Evolutionary conservation across 1,284 basidiomycete genomes (phyloP).

Genomic region (Ceratobasidium papillatum): DNA sequence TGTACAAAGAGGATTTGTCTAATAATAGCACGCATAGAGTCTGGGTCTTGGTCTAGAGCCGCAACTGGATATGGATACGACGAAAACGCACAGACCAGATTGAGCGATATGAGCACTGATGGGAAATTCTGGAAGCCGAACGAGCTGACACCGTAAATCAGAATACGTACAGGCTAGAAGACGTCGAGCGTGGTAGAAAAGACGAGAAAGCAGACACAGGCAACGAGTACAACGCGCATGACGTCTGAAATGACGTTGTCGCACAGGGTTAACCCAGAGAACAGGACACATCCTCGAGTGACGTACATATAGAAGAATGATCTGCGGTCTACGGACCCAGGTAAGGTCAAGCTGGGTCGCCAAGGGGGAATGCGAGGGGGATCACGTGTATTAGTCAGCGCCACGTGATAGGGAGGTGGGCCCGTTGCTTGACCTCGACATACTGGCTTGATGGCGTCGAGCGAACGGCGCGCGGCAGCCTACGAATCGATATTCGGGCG

Average conservation of each 20-base stretch:
- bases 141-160: background rate
- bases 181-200: background rate
- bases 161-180: background rate
- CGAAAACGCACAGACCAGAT: background rate
- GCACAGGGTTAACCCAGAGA: background rate
- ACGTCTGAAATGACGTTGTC: background rate
- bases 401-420: constrained; percentile 18
- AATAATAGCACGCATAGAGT: too few species aligned
- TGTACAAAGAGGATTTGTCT: background rate
- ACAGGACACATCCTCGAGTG: background rate
- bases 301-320: background rate
- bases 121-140: background rate
- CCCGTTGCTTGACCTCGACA: constrained; percentile 38
- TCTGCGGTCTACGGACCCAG: constrained; percentile 17
- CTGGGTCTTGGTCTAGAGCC: too few species aligned
- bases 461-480: constrained; percentile 70
- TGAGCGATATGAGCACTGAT: background rate
- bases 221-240: background rate
- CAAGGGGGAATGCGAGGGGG: background rate
- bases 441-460: constrained; percentile 24
- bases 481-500: constrained; percentile 86
- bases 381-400: constrained; percentile 27
- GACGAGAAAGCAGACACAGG: too few species aligned
- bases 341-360: background rate
- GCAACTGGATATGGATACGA: background rate